Conservation (phyloP, 1,139 yeast genomes). For the Lodderomyces metapsilosis region DNA sequence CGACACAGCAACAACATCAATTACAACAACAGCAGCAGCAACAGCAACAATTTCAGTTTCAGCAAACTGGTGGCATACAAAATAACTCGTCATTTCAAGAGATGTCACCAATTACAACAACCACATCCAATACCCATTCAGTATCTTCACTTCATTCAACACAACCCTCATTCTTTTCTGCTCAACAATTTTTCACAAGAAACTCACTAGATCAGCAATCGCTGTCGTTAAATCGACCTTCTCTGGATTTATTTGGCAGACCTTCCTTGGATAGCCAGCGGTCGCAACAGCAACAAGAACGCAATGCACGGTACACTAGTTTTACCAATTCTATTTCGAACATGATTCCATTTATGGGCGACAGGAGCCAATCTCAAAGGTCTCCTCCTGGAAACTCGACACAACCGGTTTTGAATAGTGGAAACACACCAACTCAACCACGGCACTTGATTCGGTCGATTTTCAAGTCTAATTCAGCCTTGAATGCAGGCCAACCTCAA, state of each 20-base stretch:
- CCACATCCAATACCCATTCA: slow-evolving; percentile 46
- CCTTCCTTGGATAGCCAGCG: slow-evolving; percentile 20
- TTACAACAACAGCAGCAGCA: slow-evolving; percentile 2
- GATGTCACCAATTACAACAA: slow-evolving; percentile 45
- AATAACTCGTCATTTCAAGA: slow-evolving; percentile 20
- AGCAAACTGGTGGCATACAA: neutral
- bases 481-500: slow-evolving; percentile 1
- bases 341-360: slow-evolving; percentile 48
- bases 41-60: slow-evolving; percentile 3
- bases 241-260: slow-evolving; percentile 29
- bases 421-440: slow-evolving; percentile 20
- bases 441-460: slow-evolving; percentile 43
- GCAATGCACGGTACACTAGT: slow-evolving; percentile 29
- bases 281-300: slow-evolving; percentile 18
- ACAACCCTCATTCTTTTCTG: slow-evolving; percentile 47
- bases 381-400: slow-evolving; percentile 16
- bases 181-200: slow-evolving; percentile 41
- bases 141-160: slow-evolving; percentile 42
- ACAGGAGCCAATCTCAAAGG: slow-evolving; percentile 26
- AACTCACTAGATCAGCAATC: slow-evolving; percentile 37
- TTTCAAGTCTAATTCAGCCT: slow-evolving; percentile 23
- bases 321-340: slow-evolving; percentile 41
- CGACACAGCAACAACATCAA: slow-evolving; percentile 9
- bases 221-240: slow-evolving; percentile 29
- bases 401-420: slow-evolving; percentile 6